A percentile compares a stretch with the other conserved stretches of the same genome.
These are phyloP conservation scores for Neopestalotiopsis clavispora DNA, from an alignment of 2,329 filamentous ascomycete species.

Conservation along the genomic window DNA sequence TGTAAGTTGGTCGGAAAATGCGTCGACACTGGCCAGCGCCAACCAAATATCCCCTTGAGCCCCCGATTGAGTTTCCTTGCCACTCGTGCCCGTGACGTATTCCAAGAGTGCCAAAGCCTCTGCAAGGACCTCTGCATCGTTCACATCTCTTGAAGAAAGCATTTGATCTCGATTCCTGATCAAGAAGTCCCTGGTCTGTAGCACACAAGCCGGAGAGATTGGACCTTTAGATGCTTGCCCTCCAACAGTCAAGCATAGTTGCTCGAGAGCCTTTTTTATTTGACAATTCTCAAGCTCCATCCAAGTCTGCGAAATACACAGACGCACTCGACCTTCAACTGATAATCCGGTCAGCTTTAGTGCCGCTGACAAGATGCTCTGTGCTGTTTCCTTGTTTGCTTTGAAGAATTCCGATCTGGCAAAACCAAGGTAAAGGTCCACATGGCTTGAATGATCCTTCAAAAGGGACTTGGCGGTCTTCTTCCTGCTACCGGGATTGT, in stretches of 20 bases:
- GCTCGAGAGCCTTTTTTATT: conserved; percentile 38
- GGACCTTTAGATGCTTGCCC: conserved; percentile 25
- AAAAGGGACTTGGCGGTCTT: conserved; percentile 76
- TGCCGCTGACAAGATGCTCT: conserved; percentile 70
- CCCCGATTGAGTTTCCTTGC: conserved; percentile 47
- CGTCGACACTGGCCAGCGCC: conserved; percentile 47
- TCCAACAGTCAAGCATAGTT: conserved; percentile 46
- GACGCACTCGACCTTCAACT: conserved; percentile 35
- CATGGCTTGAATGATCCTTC: conserved; percentile 67
- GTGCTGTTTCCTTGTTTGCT: conserved; percentile 61
- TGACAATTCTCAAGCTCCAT: conserved; percentile 57
- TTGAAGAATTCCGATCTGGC: conserved; percentile 71
- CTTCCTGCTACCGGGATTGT: conserved; percentile 60
- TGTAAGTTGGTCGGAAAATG: conserved; percentile 48
- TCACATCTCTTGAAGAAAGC: conserved; percentile 52
- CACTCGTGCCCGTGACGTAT: conserved; percentile 61
- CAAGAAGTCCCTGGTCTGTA: conserved; percentile 61
- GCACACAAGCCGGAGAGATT: conserved; percentile 44
- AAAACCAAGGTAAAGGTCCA: conserved; percentile 79
- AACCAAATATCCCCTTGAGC: conserved; percentile 61
- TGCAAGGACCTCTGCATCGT: conserved; percentile 58
- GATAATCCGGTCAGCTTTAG: conserved; percentile 42
- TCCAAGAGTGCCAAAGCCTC: conserved; percentile 69
- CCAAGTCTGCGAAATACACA: conserved; percentile 72
- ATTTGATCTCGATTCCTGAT: conserved; percentile 58